Percentiles rank a stretch among this genome's conserved stretches.
phyloP scores from a whole-genome alignment of 495 filamentous ascomycete genomes.

The Xylaria longipes region DNA sequence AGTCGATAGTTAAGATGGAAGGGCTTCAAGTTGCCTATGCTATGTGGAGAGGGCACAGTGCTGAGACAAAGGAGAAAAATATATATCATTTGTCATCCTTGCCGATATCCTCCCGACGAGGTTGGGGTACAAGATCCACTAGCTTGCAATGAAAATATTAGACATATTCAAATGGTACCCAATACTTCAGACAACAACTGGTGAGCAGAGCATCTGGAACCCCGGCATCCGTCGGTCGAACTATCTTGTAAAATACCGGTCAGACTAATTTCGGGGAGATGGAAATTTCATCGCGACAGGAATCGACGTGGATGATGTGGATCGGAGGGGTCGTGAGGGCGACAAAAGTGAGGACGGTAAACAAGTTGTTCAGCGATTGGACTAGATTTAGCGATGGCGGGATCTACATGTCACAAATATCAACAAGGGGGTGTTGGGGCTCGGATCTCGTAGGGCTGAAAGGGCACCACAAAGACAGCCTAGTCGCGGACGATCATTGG shows the following conservation, averaged over 20 bases:
- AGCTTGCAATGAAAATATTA: not conserved
- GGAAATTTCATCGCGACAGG: constrained; percentile 5
- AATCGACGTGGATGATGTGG: constrained; percentile 1
- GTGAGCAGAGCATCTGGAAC: not conserved
- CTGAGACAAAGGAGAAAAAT: not conserved
- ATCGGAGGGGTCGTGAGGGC: not conserved
- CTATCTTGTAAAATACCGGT: not conserved
- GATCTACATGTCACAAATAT: constrained; percentile 28
- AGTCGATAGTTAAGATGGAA: not conserved
- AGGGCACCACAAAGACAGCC: constrained; percentile 34
- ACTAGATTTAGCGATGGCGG: constrained; percentile 17
- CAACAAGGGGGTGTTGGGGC: constrained; percentile 34
- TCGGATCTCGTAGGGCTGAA: constrained; percentile 48
- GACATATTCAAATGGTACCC: not conserved
- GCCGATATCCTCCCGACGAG: not conserved
- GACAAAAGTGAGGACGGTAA: not conserved
- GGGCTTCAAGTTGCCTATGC: not conserved
- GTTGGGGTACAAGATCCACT: constrained; percentile 1
- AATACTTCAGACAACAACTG: not conserved
- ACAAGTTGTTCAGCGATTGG: constrained; percentile 5
- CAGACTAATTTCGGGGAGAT: not conserved
- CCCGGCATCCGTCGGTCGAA: not conserved
- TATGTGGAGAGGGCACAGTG: constrained; percentile 3
- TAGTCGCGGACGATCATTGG: constrained; percentile 36
- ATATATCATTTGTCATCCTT: constrained; percentile 12